Base-by-base conservation (phyloP, 2,329 filamentous ascomycete genomes). In the Arthrinium puccinioides region DNA sequence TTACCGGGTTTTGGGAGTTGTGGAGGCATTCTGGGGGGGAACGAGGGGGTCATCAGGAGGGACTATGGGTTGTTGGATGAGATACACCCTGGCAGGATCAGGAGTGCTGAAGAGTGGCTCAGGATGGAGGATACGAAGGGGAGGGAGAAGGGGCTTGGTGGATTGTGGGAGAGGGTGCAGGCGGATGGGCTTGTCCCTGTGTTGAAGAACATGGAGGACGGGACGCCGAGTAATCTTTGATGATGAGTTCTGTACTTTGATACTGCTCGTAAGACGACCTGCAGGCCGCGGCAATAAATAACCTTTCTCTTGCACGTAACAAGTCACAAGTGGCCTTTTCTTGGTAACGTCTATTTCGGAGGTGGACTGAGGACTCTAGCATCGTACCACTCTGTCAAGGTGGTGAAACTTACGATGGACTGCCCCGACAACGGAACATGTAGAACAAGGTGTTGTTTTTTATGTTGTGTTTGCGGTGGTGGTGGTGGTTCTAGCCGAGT, bases 21-120 rank as follows among this genome's bases (percentile, higher is more conserved):
- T 75, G 62, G 56, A 60, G 54, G 31, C 37, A 61, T 37, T 64
- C 63, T 2, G 2, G 62, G 60, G 0, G 57, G 55, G 0, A 66
- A 69, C 37, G 48, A 52, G 20, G 64, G 64, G 0, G 43, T 73
- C 5, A 44, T 72, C 2, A 49, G 50, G 40, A 59, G 69, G 34
- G 64, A 76, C 46, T 73, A 72, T 46, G 53, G 46, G 11, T 42
- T 74, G 14, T 50, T 76, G 28, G 71, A 75, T 46, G 60, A 69
- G 51, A 74, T 76, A 33, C 60, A 69, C 47, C 71, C 72, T 1
- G 47, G 48, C 2, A 56, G 72, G n/a, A 65, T 72, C 38, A 62
- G 51, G 47, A 67, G 53, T 23, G 66, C 61, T 0, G 67, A 71
- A 46, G 63, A 74, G 43, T 76, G 66, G 59, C 67, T 75, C 32